Evolutionary conservation across 176 grass and related monocot genomes (phyloP).

Genomic region (Metroxylon sagu): DNA sequence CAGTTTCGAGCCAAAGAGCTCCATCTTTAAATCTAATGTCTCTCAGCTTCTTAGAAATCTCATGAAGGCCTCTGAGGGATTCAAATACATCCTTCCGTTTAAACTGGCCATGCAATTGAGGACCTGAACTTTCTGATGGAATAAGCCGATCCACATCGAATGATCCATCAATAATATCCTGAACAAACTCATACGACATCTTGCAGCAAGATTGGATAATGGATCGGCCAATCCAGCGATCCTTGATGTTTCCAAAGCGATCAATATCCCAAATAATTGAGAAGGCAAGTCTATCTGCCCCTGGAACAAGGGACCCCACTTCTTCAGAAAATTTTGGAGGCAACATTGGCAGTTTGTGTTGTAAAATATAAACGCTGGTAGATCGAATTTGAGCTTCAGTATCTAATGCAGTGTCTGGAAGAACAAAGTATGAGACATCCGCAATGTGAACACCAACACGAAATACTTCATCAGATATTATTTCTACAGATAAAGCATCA

Average conservation of each 20-base stretch:
- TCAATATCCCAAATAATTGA: slow-evolving; percentile 95
- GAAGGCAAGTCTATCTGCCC: slow-evolving; percentile 73
- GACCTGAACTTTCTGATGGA: slow-evolving; percentile 27
- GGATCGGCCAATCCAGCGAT: slow-evolving; percentile 75
- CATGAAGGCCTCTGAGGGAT: slow-evolving; percentile 58
- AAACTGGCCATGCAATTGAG: slow-evolving; percentile 60
- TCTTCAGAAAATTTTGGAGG: slow-evolving; percentile 66
- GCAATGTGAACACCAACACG: slow-evolving; percentile 89
- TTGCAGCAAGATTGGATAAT: slow-evolving; percentile 87
- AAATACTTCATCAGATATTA: slow-evolving; percentile 41
- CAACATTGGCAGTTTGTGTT: slow-evolving; percentile 66
- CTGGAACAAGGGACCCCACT: slow-evolving; percentile 67
- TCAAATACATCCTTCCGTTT: slow-evolving; percentile 48
- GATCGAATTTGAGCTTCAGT: slow-evolving; percentile 71
- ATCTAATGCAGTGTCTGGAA: slow-evolving; percentile 70
- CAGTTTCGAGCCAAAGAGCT: slow-evolving; percentile 65
- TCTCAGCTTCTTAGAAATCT: slow-evolving; percentile 63
- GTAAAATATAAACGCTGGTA: slow-evolving; percentile 79
- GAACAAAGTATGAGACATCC: slow-evolving; percentile 90
- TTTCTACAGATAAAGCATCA: slow-evolving; percentile 88
- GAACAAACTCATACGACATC: slow-evolving; percentile 68
- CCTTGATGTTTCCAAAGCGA: slow-evolving; percentile 57
- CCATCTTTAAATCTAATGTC: slow-evolving; percentile 77
- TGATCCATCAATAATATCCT: slow-evolving; percentile 54
- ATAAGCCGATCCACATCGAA: slow-evolving; percentile 10